These are phyloP conservation scores for Aspergillus carlsbadensis DNA, from an alignment of 495 filamentous ascomycete genomes.

Conservation along the genomic window DNA sequence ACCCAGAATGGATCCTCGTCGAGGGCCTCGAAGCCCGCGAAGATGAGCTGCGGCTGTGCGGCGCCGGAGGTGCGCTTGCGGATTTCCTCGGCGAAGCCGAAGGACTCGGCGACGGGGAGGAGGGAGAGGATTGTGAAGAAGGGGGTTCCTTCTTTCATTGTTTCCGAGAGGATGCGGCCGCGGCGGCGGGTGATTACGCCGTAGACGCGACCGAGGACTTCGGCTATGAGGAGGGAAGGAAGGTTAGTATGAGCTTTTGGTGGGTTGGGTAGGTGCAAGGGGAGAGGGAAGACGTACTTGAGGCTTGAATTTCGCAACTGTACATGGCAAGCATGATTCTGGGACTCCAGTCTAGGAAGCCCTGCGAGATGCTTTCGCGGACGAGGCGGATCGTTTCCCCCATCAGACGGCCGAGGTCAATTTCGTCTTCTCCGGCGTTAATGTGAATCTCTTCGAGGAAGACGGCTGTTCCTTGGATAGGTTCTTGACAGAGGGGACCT, in stretches of 20 bases:
- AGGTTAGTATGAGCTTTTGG: constrained; percentile 8
- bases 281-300: constrained; percentile 55
- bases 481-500: constrained; percentile 90
- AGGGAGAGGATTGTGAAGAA: constrained; percentile 90
- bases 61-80: constrained; percentile 88
- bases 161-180: constrained; percentile 83
- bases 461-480: constrained; percentile 88
- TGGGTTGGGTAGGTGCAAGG: neutral
- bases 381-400: constrained; percentile 89
- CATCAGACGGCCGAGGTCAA: constrained; percentile 79
- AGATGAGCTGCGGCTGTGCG: constrained; percentile 89
- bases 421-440: constrained; percentile 54
- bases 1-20: constrained; percentile 97
- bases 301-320: constrained; percentile 93
- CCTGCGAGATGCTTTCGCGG: constrained; percentile 79
- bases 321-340: constrained; percentile 97
- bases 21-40: constrained; percentile 85
- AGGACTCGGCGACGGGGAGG: constrained; percentile 89
- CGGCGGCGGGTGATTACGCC: constrained; percentile 87
- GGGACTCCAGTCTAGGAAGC: constrained; percentile 94
- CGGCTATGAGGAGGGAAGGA: constrained; percentile 53
- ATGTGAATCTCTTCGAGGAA: constrained; percentile 80
- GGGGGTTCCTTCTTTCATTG: constrained; percentile 91
- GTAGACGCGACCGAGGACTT: constrained; percentile 94
- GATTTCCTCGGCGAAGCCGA: constrained; percentile 95